Conservation (phyloP, 768 basidiomycete genomes). For the Suillus subalutaceus region DNA sequence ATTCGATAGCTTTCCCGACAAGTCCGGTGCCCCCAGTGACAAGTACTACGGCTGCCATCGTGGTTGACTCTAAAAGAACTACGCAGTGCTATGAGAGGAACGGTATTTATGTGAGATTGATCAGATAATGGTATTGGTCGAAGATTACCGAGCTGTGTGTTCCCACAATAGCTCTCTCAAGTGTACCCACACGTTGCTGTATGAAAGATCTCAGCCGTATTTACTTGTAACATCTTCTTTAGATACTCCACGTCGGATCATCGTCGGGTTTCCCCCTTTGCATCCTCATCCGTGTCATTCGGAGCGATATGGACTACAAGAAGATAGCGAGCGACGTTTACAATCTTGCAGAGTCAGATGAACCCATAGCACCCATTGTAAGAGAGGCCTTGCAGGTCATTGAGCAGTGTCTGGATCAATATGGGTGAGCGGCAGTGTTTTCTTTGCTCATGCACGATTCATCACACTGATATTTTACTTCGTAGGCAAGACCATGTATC, state of each 20-base stretch:
- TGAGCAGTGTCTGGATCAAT: conserved; percentile 70
- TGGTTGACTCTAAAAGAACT: neutral
- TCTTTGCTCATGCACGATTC: neutral
- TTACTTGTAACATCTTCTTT: conserved; percentile 12
- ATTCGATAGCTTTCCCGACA: conserved; percentile 82
- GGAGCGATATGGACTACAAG: conserved; percentile 48
- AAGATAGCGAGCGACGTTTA: conserved; percentile 63
- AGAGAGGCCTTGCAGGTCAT: conserved; percentile 84
- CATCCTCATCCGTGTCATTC: conserved; percentile 8
- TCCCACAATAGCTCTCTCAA: conserved; percentile 19
- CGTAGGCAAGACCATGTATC: conserved; percentile 70
- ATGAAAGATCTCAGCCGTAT: conserved; percentile 18
- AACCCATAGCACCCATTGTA: conserved; percentile 61
- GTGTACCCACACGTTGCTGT: conserved; percentile 8
- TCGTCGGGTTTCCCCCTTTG: conserved; percentile 9
- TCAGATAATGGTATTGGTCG: neutral
- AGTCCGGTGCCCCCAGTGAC: conserved; percentile 88
- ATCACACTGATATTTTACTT: conserved; percentile 13
- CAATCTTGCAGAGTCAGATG: conserved; percentile 53
- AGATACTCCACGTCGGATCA: conserved; percentile 7
- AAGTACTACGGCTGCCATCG: conserved; percentile 56
- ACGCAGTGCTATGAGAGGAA: neutral
- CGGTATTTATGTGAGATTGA: conserved; percentile 7
- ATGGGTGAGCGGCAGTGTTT: conserved; percentile 65
- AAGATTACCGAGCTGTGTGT: conserved; percentile 2